Evolutionary conservation across 2,329 filamentous ascomycete genomes (phyloP).

Genomic region (Cadophora luteo-olivacea): DNA sequence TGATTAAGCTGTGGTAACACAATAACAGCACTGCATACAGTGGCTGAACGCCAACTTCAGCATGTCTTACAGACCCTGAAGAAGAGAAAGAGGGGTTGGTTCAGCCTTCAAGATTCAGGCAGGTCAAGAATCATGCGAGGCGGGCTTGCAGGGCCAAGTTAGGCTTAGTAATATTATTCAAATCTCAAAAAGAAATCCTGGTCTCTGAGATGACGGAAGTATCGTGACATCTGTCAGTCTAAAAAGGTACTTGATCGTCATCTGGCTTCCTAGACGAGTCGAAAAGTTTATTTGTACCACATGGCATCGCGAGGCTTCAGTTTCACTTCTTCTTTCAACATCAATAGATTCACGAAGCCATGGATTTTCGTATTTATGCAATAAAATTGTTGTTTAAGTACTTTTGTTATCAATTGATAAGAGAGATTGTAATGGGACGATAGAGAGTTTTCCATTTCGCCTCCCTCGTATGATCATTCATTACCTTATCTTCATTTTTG

Average conservation of each 20-base stretch:
- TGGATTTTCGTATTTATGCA: not conserved
- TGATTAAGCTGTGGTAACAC: not conserved
- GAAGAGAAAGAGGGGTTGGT: not conserved
- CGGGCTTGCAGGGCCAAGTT: not conserved
- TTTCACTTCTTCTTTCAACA: not conserved
- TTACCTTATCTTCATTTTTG: not conserved
- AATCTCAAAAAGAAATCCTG: not conserved
- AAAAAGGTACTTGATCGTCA: not conserved
- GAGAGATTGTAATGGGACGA: not conserved
- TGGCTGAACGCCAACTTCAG: not conserved
- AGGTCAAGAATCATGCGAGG: not conserved
- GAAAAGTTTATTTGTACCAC: conserved; percentile 12
- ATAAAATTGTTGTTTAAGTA: not conserved
- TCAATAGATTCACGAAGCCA: not conserved
- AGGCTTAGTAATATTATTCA: not conserved
- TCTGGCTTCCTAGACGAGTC: not conserved
- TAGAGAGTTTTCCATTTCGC: not conserved
- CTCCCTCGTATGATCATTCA: conserved; percentile 3
- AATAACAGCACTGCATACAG: conserved; percentile 10
- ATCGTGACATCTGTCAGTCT: not conserved
- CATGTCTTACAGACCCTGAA: not conserved
- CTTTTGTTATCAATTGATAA: not conserved
- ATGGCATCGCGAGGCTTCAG: conserved; percentile 1
- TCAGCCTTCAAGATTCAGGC: not conserved
- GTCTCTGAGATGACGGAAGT: not conserved